These are phyloP conservation scores for Penicillium capsulatum DNA, from an alignment of 2,329 filamentous ascomycete species.

Conservation along the genomic window DNA sequence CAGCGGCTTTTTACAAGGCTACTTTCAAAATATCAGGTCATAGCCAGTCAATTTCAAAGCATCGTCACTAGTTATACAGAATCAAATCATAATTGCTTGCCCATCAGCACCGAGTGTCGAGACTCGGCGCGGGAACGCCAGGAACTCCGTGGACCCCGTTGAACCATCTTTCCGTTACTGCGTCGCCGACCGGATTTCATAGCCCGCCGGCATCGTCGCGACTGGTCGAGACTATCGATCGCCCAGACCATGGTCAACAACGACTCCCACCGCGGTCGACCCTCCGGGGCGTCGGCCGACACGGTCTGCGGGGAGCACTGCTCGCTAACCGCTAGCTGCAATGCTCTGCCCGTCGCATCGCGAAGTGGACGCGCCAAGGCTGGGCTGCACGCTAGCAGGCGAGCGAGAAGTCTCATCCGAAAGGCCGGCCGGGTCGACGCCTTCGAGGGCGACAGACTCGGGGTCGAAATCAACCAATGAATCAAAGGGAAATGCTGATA, in stretches of 20 bases:
- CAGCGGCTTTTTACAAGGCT: too few relatives aligned
- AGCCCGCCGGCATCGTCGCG: slow-evolving; percentile 31
- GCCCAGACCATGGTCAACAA: slow-evolving; percentile 46
- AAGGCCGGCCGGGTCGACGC: slow-evolving; percentile 46
- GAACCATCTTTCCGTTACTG: slow-evolving; percentile 31
- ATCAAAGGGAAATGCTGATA: slow-evolving; percentile 51
- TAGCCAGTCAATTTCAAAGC: neutral
- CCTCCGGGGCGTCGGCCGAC: slow-evolving; percentile 32
- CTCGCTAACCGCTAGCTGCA: slow-evolving; percentile 49
- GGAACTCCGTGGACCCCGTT: slow-evolving; percentile 39
- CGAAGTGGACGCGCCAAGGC: slow-evolving; percentile 52
- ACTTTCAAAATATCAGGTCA: too few relatives aligned
- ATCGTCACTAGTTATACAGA: neutral
- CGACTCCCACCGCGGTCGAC: slow-evolving; percentile 41
- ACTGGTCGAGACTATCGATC: slow-evolving; percentile 42
- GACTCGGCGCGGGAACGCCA: slow-evolving; percentile 35
- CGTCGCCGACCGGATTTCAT: slow-evolving; percentile 33
- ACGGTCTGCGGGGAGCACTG: slow-evolving; percentile 33
- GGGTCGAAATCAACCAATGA: slow-evolving; percentile 54
- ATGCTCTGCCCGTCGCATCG: slow-evolving; percentile 52
- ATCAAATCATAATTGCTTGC: slow-evolving; percentile 25
- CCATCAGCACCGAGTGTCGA: slow-evolving; percentile 30
- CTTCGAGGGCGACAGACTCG: slow-evolving; percentile 45
- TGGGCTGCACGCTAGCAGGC: slow-evolving; percentile 51
- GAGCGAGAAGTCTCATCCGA: slow-evolving; percentile 48